Evolutionary conservation across 805 yeast species (phyloP), one percentile per base, ranked within the genome.

Genomic region (Hanseniaspora vineae): DNA sequence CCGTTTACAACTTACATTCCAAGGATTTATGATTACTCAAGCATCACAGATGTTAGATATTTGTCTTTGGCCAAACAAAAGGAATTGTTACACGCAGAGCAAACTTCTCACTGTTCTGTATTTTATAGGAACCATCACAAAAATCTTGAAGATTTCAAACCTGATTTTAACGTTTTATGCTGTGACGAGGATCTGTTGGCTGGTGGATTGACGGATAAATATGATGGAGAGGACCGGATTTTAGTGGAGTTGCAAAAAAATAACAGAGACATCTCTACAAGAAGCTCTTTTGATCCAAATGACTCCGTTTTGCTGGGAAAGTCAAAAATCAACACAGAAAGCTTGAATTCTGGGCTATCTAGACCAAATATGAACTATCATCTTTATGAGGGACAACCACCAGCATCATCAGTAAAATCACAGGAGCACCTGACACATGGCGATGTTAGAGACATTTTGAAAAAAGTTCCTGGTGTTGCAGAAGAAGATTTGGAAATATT

Each of bases 61-160:
- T 53, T 61, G 31, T 49, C 53, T 19, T 49, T 51, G 15, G 57
- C 59, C 39, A 46, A 48, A n/a, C 45, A 56, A 31, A 51, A 51
- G 1, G 53, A 51, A 17, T 46, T 52, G 33, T 48, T 55, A 2
- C 47, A 44, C 18, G 49, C 62, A 9, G 66, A 62, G 44, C 51
- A 55, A 37, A 61, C 65, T 17, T 57, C 58, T 23, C 66, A 62
- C 49, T 58, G 62, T 42, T 44, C 56, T 10, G 49, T 61, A 15
- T 62, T 61, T 49, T 65, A 62, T 46, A 52, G 51, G 32, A 44
- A 49, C 33, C 50, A 44, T 9, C 60, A 58, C 42, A 35, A 42
- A 20, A 49, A 46, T 17, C 23, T 31, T 18, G 40, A 47, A 6
- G 47, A 44, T 12, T 61, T 49, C 46, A 50, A 64, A 46, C 65